A percentile compares a stretch with the other conserved stretches of the same genome.
phyloP scores from a whole-genome alignment of 805 yeast genomes.

The Starmerella stigmatis region DNA sequence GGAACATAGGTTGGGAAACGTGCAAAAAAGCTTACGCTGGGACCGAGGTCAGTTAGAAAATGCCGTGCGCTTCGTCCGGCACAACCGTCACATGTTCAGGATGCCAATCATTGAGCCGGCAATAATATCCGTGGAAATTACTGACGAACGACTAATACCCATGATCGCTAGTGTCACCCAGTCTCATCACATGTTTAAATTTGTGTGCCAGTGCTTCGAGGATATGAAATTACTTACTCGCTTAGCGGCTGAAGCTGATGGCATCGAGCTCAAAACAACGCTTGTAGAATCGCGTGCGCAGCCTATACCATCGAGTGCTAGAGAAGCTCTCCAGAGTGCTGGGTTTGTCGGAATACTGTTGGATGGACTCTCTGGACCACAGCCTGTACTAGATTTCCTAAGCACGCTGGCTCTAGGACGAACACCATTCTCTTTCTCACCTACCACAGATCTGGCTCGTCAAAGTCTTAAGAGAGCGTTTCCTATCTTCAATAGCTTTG shows the following conservation, averaged over 20 bases:
- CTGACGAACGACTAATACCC: conserved; percentile 40
- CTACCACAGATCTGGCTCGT: not conserved
- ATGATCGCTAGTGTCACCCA: conserved; percentile 51
- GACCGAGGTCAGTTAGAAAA: conserved; percentile 5
- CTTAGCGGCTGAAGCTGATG: conserved; percentile 32
- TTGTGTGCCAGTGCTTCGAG: conserved; percentile 47
- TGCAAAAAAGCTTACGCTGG: not conserved
- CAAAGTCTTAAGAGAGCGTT: not conserved
- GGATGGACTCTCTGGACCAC: conserved; percentile 67
- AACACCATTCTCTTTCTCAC: conserved; percentile 57
- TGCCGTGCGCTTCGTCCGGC: not conserved
- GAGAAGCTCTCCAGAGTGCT: conserved; percentile 33
- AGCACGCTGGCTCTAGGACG: conserved; percentile 30
- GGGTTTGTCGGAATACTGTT: conserved; percentile 77
- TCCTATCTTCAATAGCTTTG: not conserved
- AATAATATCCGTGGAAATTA: conserved; percentile 48
- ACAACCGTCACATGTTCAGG: conserved; percentile 26
- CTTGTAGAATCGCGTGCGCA: not conserved
- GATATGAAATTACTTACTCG: conserved; percentile 42
- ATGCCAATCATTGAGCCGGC: conserved; percentile 63
- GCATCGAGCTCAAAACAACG: conserved; percentile 22
- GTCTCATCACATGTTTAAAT: conserved; percentile 45
- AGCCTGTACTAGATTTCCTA: conserved; percentile 42
- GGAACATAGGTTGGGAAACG: not conserved
- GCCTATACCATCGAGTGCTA: conserved; percentile 32